A percentile compares a stretch with the other conserved stretches of the same genome.
phyloP scores from a whole-genome alignment of 108 stramenopile genomes.

The Nannochloropsis gaditana region DNA sequence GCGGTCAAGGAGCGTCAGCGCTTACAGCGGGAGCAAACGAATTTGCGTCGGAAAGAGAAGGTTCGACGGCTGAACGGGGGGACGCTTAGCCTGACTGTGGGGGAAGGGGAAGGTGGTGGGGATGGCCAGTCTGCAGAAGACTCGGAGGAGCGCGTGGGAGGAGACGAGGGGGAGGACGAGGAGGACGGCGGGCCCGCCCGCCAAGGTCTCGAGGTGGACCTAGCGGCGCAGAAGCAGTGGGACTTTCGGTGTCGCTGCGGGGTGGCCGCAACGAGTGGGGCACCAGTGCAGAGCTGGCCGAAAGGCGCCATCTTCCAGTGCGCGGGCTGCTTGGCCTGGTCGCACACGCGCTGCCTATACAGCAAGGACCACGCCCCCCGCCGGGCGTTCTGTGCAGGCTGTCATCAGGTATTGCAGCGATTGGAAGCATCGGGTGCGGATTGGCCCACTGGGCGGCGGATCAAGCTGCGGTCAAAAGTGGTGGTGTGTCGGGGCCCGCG shows the following conservation, averaged over 20 bases:
- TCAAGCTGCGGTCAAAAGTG: conserved; percentile 33
- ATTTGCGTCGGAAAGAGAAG: not conserved
- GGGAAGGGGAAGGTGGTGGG: not conserved
- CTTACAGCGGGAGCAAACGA: not conserved
- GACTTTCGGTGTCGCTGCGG: not conserved
- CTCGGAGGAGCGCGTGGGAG: conserved; percentile 18
- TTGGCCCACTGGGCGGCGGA: conserved; percentile 22
- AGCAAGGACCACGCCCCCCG: conserved; percentile 2
- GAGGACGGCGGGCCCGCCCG: not conserved
- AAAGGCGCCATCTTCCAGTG: conserved; percentile 20
- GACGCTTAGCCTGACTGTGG: not conserved
- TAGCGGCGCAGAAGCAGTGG: not conserved
- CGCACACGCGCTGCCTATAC: conserved; percentile 7
- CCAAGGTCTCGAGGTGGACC: conserved; percentile 10
- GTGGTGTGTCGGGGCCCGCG: conserved; percentile 37
- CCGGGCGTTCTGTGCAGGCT: not conserved
- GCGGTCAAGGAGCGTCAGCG: conserved; percentile 9
- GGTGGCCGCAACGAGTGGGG: conserved; percentile 21
- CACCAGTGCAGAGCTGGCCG: conserved; percentile 4
- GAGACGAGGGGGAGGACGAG: not conserved
- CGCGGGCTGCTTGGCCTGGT: not conserved
- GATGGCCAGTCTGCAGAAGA: not conserved
- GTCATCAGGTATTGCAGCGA: conserved; percentile 2
- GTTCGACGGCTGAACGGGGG: not conserved
- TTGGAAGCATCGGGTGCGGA: not conserved